These are phyloP conservation scores for Rosa persica DNA, from an alignment of 306 rosid species.

Conservation along the genomic window DNA sequence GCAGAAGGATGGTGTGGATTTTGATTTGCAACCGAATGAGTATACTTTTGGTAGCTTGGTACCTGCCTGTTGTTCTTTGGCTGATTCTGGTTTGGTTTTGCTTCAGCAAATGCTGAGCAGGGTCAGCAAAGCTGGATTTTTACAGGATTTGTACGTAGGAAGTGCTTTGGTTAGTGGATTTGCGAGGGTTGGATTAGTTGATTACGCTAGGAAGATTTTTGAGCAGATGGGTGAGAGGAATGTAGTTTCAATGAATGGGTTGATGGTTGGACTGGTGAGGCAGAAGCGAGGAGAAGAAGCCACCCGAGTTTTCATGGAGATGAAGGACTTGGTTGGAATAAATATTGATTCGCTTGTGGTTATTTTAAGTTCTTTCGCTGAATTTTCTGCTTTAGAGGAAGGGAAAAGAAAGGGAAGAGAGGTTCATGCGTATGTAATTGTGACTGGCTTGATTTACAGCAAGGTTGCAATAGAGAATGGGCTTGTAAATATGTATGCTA, in stretches of 20 bases:
- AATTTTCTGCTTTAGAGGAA: constrained; percentile 52
- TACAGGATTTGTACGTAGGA: constrained; percentile 69
- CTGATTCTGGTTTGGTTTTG: constrained; percentile 46
- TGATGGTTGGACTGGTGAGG: constrained; percentile 81
- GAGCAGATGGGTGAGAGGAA: constrained; percentile 65
- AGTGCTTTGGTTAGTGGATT: constrained; percentile 87
- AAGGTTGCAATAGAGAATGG: constrained; percentile 66
- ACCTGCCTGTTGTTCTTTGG: constrained; percentile 45
- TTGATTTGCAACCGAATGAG: constrained; percentile 59
- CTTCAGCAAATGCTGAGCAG: constrained; percentile 63
- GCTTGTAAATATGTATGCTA: constrained; percentile 79
- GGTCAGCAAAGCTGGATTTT: constrained; percentile 61
- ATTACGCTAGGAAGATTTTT: constrained; percentile 58
- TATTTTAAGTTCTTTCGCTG: constrained; percentile 65
- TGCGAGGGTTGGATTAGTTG: constrained; percentile 58
- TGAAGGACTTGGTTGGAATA: constrained; percentile 57
- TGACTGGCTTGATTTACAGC: constrained; percentile 38
- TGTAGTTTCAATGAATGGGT: constrained; percentile 82
- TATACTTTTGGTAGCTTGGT: constrained; percentile 80
- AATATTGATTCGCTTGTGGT: constrained; percentile 65
- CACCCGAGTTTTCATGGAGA: constrained; percentile 53
- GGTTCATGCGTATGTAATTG: constrained; percentile 65
- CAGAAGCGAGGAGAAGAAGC: constrained; percentile 88
- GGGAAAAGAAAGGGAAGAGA: constrained; percentile 73
- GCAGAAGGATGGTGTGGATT: constrained; percentile 44